Conservation (phyloP, 2,329 filamentous ascomycete species). For the Chalara sp. region DNA sequence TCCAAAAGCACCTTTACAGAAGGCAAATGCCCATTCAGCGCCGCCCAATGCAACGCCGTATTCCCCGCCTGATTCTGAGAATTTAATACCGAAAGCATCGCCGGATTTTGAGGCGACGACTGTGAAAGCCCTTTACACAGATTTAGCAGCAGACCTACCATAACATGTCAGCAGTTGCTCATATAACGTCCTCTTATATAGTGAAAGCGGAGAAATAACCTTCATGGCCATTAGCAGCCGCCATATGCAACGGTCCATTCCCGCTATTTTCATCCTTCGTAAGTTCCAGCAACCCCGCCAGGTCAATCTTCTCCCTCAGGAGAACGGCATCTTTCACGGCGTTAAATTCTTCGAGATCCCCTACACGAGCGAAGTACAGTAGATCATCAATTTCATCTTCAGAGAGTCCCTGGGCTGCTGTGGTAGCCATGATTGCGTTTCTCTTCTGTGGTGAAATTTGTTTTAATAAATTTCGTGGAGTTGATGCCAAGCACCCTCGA, state of each 20-base stretch:
- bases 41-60: slow-evolving; percentile 90
- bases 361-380: slow-evolving; percentile 76
- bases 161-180: background rate
- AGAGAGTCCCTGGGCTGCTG: slow-evolving; percentile 40
- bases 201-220: slow-evolving; percentile 43
- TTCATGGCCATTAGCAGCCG: slow-evolving; percentile 79
- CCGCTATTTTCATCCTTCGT: slow-evolving; percentile 71
- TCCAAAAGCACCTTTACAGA: slow-evolving; percentile 72
- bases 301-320: slow-evolving; percentile 49
- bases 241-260: slow-evolving; percentile 81
- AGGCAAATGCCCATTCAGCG: slow-evolving; percentile 78
- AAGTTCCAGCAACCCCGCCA: slow-evolving; percentile 59
- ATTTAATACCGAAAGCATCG: slow-evolving; percentile 49
- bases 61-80: slow-evolving; percentile 76
- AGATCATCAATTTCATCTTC: slow-evolving; percentile 88
- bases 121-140: slow-evolving; percentile 36
- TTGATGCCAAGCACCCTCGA: no score
- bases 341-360: slow-evolving; percentile 65
- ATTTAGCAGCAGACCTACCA: slow-evolving; percentile 36
- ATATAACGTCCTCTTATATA: background rate
- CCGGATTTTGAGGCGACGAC: slow-evolving; percentile 20
- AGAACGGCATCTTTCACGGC: slow-evolving; percentile 51
- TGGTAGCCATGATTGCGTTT: slow-evolving; percentile 3
- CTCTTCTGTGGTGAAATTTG: background rate
- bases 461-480: background rate